phyloP scores from a whole-genome alignment of 1,139 yeast genomes.

The Blastobotrys arbuscula region DNA sequence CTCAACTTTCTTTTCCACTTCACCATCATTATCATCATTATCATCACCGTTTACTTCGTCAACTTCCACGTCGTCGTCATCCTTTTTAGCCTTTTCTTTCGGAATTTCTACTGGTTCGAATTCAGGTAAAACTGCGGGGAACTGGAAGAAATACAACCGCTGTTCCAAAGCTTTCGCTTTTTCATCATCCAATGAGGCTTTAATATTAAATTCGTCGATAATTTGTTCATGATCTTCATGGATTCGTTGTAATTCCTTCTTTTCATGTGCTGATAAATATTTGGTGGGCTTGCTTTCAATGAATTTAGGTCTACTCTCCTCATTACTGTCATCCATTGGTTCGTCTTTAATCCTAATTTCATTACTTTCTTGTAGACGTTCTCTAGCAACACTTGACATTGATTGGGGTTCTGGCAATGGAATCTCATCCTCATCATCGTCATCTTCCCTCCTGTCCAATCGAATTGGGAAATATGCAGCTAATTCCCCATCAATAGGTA shows the following conservation, averaged over 20 bases:
- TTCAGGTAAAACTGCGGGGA: slow-evolving; percentile 63
- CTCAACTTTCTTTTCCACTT: slow-evolving; percentile 14
- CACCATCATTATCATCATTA: slow-evolving; percentile 15
- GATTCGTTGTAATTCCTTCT: slow-evolving; percentile 22
- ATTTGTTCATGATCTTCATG: slow-evolving; percentile 27
- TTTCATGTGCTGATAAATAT: slow-evolving; percentile 22
- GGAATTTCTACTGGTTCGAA: slow-evolving; percentile 35
- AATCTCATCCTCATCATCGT: slow-evolving; percentile 36
- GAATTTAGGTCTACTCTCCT: neutral
- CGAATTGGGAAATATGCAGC: slow-evolving; percentile 31
- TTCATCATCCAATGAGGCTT: slow-evolving; percentile 12
- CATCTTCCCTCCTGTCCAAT: slow-evolving; percentile 24
- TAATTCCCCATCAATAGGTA: slow-evolving; percentile 20
- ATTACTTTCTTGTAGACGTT: slow-evolving; percentile 6
- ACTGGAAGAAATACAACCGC: slow-evolving; percentile 55
- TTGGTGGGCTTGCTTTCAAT: neutral
- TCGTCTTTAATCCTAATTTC: slow-evolving; percentile 19
- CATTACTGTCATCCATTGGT: slow-evolving; percentile 13
- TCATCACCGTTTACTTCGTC: slow-evolving; percentile 5
- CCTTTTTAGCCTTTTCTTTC: slow-evolving; percentile 7
- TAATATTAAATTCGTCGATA: slow-evolving; percentile 27
- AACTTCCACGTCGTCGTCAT: too few relatives aligned
- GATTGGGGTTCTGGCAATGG: slow-evolving; percentile 18
- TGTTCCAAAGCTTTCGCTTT: slow-evolving; percentile 33
- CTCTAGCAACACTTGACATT: neutral